Percentiles rank a stretch among this genome's conserved stretches.
These are phyloP conservation scores for Picochlorum sp. DNA, from an alignment of 139 green algal species.

Conservation along the genomic window DNA sequence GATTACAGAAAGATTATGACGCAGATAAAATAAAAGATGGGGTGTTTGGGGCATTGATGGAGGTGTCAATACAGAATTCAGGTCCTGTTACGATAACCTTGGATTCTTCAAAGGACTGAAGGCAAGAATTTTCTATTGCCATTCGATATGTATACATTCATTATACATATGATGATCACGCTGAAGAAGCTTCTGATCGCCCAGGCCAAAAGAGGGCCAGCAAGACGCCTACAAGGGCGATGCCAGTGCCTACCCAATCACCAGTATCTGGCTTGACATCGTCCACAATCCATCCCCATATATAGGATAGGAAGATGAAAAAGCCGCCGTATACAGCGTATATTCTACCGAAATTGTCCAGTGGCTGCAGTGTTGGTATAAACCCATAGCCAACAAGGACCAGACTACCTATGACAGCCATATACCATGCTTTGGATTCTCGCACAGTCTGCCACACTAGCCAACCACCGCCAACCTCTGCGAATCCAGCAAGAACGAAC, in stretches of 20 bases:
- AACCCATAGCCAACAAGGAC: conserved; percentile 66
- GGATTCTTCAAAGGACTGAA: conserved; percentile 3
- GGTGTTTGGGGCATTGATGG: conserved; percentile 67
- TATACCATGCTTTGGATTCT: conserved; percentile 34
- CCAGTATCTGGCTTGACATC: conserved; percentile 57
- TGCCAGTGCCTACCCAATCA: conserved; percentile 56
- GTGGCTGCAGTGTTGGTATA: conserved; percentile 68
- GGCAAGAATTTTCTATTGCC: background rate
- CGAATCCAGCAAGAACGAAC: conserved; percentile 51
- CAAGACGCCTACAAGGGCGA: conserved; percentile 63
- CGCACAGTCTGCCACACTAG: conserved; percentile 72
- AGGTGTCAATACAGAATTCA: conserved; percentile 58
- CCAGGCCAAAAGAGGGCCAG: conserved; percentile 67
- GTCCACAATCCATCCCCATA: conserved; percentile 74
- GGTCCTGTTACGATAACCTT: conserved; percentile 28
- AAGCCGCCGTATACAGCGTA: conserved; percentile 83
- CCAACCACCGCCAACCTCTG: conserved; percentile 81
- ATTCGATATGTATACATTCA: too few species aligned
- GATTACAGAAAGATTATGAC: conserved; percentile 31
- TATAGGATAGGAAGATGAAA: conserved; percentile 77
- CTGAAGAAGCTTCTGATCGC: background rate
- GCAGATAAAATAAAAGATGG: conserved; percentile 32
- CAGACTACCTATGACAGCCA: conserved; percentile 26
- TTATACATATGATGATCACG: too few species aligned
- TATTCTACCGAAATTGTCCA: conserved; percentile 45